Base-by-base conservation (phyloP, 2,329 filamentous ascomycete species). In the Pestalotiopsis fici region DNA sequence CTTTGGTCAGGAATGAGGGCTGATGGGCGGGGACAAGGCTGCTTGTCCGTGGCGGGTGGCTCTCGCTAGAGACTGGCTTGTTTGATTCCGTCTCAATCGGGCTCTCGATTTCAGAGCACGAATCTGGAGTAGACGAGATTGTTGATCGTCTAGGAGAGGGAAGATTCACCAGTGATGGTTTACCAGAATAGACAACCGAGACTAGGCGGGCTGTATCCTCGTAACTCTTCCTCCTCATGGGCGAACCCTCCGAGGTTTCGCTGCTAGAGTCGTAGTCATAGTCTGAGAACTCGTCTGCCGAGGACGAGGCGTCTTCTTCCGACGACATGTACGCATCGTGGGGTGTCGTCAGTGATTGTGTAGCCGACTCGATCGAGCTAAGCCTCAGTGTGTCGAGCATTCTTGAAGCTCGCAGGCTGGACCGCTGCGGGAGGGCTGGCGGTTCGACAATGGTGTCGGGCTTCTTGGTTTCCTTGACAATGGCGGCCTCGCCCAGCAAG, bases 241-340 rank as follows among this genome's bases (percentile, higher is more conserved):
- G 67, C 2, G 69, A 72, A 37, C 73, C 63, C 59, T 74, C 71
- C 6, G 72, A 72, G 64, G 77, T 72, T 63, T 81, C 82, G 68
- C 76, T 82, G 23, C 79, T 80, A 61, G 82, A 85, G 69, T 87
- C 81, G 68, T 80, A 80, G 70, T 87, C 81, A 68, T 80, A 84
- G 72, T 88, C 86, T 66, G 87, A 89, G 69, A 86, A 86, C 76
- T 88, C 85, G 76, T 88, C 88, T 59, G 86, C 85, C 21, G 86
- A 87, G 1, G 88, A 88, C 1, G 88, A 90, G 35, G 84, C 87
- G 70, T 90, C 89, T 74, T 91, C 89, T 71, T 91, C 89, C 0
- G 88, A 90, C 2, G 88, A 90, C 28, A 91, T 84, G 76, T 91
- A 91, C 67, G 87, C 74, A 66, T 89, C 86, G 75, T 90, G 88